Conservation (phyloP, 2,329 filamentous ascomycete species). For the Orbilia blumenaviensis region DNA sequence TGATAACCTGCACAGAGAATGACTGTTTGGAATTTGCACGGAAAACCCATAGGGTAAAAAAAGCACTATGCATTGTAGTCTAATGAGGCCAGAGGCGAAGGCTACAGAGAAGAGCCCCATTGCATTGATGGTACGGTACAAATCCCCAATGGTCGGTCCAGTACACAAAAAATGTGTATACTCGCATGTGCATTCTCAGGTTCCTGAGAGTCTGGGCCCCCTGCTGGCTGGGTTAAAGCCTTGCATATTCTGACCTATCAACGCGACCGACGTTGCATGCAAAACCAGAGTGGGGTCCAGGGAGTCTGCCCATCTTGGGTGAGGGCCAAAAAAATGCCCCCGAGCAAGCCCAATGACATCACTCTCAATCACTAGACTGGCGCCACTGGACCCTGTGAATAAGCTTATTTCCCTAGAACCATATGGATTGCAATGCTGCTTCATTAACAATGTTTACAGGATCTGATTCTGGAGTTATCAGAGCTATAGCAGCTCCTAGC, state of each 20-base stretch:
- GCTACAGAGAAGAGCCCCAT: background rate
- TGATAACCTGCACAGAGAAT: background rate
- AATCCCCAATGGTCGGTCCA: background rate
- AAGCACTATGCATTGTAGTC: background rate
- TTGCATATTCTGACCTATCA: conserved; percentile 1
- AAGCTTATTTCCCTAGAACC: conserved; percentile 18
- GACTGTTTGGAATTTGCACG: conserved; percentile 6
- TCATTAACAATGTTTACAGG: background rate
- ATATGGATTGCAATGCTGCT: too few species aligned
- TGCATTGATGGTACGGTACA: background rate
- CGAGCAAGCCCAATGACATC: conserved; percentile 27
- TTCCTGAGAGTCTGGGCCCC: background rate
- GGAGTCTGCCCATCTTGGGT: background rate
- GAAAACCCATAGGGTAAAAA: background rate
- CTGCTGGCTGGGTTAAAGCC: background rate
- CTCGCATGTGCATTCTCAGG: conserved; percentile 23
- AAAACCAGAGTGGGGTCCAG: conserved; percentile 16
- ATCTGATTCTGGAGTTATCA: background rate
- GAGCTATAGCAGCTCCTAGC: background rate
- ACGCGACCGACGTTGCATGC: conserved; percentile 12
- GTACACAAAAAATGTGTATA: background rate
- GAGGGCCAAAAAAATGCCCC: background rate
- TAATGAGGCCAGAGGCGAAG: background rate
- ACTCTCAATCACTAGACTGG: too few species aligned
- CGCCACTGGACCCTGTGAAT: conserved; percentile 12